phyloP scores from a whole-genome alignment of 306 rosid species.

The Purshia tridentata region DNA sequence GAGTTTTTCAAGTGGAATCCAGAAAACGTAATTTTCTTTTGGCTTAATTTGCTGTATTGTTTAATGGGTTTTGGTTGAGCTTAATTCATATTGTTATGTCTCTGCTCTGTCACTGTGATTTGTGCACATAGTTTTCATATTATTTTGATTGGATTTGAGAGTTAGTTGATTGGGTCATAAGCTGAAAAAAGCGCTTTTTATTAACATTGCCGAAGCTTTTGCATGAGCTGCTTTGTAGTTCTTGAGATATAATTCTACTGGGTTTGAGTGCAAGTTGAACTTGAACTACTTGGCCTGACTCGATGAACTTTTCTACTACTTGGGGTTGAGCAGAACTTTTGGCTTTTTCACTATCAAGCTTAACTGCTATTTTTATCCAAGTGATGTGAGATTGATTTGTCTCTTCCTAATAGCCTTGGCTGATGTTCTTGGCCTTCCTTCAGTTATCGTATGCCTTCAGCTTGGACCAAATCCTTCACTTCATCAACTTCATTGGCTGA shows the following conservation, averaged over 20 bases:
- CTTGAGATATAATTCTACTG: constrained; percentile 14
- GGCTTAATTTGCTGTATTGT: background rate
- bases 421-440: background rate
- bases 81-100: background rate
- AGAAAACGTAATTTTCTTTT: constrained; percentile 38
- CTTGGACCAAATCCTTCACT: background rate
- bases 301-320: background rate
- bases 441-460: background rate
- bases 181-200: background rate
- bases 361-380: too few species aligned
- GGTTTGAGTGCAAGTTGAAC: constrained; percentile 5
- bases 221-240: constrained; percentile 7
- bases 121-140: background rate
- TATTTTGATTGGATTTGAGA: background rate
- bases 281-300: constrained; percentile 14
- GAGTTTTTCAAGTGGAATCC: constrained; percentile 27
- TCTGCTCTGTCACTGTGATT: constrained; percentile 4
- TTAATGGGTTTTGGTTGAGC: background rate
- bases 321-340: background rate
- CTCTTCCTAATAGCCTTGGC: too few species aligned
- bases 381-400: too few species aligned
- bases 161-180: background rate
- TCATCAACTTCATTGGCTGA: background rate
- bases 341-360: background rate
- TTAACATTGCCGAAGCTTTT: background rate